Base-by-base conservation (phyloP, 2,329 filamentous ascomycete species). In the Trichothecium roseum region DNA sequence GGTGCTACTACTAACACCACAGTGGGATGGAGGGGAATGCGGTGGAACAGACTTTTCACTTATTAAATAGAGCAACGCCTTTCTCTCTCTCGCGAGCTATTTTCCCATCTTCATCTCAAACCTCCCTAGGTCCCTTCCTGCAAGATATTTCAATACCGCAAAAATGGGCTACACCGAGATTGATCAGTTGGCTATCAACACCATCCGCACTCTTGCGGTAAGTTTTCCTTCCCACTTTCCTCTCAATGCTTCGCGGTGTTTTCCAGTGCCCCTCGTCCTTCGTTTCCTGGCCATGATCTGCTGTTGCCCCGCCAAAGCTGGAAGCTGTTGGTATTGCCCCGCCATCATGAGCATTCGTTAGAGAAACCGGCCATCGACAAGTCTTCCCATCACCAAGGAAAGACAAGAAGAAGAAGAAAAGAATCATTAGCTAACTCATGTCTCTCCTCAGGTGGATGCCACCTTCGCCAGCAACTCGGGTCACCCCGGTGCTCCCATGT, bases 401-500 rank as follows among this genome's bases (percentile, higher is more conserved):
- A 28, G 16, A 28, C 28, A 16, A 18, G 18, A 32, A 16, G 13
- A 18, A 28, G 16, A 28, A 30, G 15, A 18, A 26, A 32, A 16
- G 13, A 9, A 17, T 26, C 20, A 6, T 6, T 24, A 3, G 14
- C 34, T 20, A 36, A 16, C 10, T 37, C 34, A 36, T 35, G 36
- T 50, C n/a, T n/a, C n/a, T n/a, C n/a, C n/a, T 42, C 60, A 98
- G 91, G 84, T 87, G 71, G 91, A 98, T 95, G 91, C 89, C 62
- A 95, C 88, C 57, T 80, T 81, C 66, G 74, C 83, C 63, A 86
- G 89, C 62, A 96, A 96, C 78, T 95, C 89, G 47, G 91, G 91
- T 60, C 91, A 98, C 71, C 91, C 91, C 56, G 91, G 91, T 74
- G 91, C 91, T 63, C 91, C 91, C 55, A 98, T 98, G 91, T 75